Conservation (phyloP, 1,284 basidiomycete species). For the Anthracocystis setariae region DNA sequence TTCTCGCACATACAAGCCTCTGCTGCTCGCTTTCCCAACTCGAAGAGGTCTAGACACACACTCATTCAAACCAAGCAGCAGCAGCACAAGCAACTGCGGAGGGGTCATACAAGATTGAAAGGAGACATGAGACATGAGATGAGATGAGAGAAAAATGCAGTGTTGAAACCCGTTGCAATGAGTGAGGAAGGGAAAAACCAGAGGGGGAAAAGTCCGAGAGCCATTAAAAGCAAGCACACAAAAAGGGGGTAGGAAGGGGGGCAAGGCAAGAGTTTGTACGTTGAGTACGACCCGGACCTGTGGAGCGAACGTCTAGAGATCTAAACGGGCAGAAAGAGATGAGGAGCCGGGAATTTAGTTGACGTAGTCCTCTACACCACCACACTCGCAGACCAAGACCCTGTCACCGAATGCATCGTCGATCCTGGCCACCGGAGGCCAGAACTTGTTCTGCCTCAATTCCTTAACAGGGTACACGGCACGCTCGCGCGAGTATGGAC, state of each 20-base stretch:
- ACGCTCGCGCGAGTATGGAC: constrained; percentile 64
- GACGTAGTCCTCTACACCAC: constrained; percentile 53
- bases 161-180: constrained; percentile 23
- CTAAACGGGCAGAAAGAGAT: not conserved
- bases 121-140: not conserved
- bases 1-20: no score
- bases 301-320: not conserved
- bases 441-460: constrained; percentile 61
- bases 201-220: not conserved
- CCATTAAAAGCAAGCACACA: not conserved
- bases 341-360: constrained; percentile 3
- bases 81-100: no score
- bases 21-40: no score
- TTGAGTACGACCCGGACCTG: constrained; percentile 1
- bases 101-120: not conserved
- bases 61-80: no score
- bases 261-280: not conserved
- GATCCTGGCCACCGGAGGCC: constrained; percentile 61
- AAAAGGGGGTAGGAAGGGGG: not conserved
- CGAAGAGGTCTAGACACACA: no score
- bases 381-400: constrained; percentile 59
- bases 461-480: constrained; percentile 61
- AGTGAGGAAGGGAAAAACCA: not conserved
- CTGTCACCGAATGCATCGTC: constrained; percentile 63
- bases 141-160: constrained; percentile 4